Evolutionary conservation across 2,329 filamentous ascomycete species (phyloP).

Genomic region (Arthrobotrys pseudoclavata): DNA sequence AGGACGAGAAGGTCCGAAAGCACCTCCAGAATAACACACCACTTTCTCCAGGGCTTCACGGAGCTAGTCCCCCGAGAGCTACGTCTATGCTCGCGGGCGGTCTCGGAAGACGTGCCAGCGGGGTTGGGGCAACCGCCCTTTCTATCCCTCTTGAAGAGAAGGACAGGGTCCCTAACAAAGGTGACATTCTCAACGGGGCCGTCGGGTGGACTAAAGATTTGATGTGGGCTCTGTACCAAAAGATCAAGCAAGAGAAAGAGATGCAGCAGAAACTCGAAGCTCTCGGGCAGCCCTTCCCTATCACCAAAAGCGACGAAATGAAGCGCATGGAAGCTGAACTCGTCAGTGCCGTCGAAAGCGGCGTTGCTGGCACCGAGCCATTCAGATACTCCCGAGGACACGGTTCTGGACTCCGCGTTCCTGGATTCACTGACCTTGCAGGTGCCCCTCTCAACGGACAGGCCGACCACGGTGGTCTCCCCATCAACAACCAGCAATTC

Average conservation of each 20-base stretch:
- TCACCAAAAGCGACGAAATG: constrained; percentile 90
- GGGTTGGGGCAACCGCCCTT: constrained; percentile 73
- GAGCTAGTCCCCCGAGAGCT: constrained; percentile 79
- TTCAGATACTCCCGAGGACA: constrained; percentile 87
- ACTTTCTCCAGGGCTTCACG: constrained; percentile 83
- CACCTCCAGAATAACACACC: constrained; percentile 92
- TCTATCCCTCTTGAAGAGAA: constrained; percentile 95
- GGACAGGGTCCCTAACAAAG: constrained; percentile 98
- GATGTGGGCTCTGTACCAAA: constrained; percentile 95
- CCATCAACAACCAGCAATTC: constrained; percentile 78
- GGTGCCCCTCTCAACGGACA: constrained; percentile 76
- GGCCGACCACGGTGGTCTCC: constrained; percentile 68
- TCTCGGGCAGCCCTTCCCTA: constrained; percentile 81
- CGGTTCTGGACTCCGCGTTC: constrained; percentile 88
- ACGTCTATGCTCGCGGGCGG: constrained; percentile 90
- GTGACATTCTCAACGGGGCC: constrained; percentile 95
- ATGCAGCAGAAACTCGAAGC: constrained; percentile 77
- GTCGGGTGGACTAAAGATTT: constrained; percentile 97
- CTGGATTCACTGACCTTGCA: constrained; percentile 90
- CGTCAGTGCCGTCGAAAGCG: constrained; percentile 85
- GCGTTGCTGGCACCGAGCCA: constrained; percentile 71
- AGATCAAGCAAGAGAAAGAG: constrained; percentile 80
- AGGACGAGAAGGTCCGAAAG: constrained; percentile 97
- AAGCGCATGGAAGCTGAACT: constrained; percentile 95
- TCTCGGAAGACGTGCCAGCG: constrained; percentile 82